Evolutionary conservation across 495 filamentous ascomycete species (phyloP), one percentile per base, ranked within the genome.

Genomic region (Xylaria curta): DNA sequence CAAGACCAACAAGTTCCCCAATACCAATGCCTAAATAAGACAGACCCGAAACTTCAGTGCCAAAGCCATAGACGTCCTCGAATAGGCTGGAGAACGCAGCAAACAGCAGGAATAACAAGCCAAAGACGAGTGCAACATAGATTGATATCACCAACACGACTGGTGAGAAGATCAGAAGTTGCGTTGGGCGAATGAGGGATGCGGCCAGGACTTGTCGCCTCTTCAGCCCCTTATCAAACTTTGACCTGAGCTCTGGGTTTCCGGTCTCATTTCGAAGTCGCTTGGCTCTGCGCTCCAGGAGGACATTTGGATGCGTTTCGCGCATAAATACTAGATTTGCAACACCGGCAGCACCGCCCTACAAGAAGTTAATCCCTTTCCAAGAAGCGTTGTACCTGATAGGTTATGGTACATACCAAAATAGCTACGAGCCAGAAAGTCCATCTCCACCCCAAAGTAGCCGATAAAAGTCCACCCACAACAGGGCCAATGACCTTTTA

Each of bases 41-140:
- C 2, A 86, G 76, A 0, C 84, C 84, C 2, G 79, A 79, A 7
- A 76, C 76, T 40, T 76, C 73, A 0, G 78, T 73, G 13, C 73
- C 67, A 62, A 82, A 86, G 62, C 77, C 73, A 76, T 92, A 91
- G 0, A 83, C 79, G 21, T 80, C 73, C 31, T 79, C 77, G 72
- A 90, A 93, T 42, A 92, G 86, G 24, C 79, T 74, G 1, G 90
- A 87, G 76, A 92, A 87, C 19, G 87, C 88, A 24, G 89, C 90
- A 81, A 92, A 92, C 56, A 94, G 84, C 73, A 95, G 88, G 79
- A 94, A 95, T 24, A 94, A 79, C 51, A 90, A 90, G 13, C 91
- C 90, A 76, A 94, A 95, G 12, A 90, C 82, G 69, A 94, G 87
- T 28, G 89, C 85, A 81, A 93, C 89, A 80, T 93, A 95, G 2